These are phyloP conservation scores for Yamadazyma olivae DNA, from an alignment of 805 yeast genomes.

Conservation along the genomic window DNA sequence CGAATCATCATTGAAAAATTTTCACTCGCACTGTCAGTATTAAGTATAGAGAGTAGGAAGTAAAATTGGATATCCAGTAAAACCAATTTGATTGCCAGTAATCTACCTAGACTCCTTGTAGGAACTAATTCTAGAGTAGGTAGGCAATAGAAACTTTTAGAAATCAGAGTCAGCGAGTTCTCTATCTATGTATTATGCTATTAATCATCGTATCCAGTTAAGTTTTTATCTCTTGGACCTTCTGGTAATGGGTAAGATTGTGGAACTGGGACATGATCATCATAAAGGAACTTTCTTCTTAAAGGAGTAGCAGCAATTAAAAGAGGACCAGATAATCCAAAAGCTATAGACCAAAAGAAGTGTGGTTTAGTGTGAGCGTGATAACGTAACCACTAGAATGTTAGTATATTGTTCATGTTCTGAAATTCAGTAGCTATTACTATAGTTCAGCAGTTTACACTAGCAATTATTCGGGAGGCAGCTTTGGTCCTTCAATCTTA, in stretches of 20 bases:
- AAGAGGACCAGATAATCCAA: constrained; percentile 68
- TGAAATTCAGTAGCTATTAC: too few species aligned
- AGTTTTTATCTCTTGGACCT: constrained; percentile 47
- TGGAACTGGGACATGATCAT: constrained; percentile 67
- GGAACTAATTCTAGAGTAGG: too few species aligned
- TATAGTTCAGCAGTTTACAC: too few species aligned
- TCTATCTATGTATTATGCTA: too few species aligned
- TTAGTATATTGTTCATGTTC: constrained; percentile 16
- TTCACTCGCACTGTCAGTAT: constrained; percentile 4
- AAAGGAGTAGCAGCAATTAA: constrained; percentile 62
- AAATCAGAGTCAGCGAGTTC: too few species aligned
- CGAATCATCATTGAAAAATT: constrained; percentile 8
- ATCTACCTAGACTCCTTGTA: too few species aligned
- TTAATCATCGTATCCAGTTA: constrained; percentile 55
- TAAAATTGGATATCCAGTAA: too few species aligned
- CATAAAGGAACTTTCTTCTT: constrained; percentile 65
- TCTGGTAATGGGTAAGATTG: constrained; percentile 54
- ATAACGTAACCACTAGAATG: constrained; percentile 64
- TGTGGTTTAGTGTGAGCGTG: constrained; percentile 77
- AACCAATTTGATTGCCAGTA: too few species aligned
- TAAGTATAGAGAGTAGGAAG: neutral
- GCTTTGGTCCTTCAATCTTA: too few species aligned
- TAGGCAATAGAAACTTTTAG: too few species aligned
- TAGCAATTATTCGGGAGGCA: too few species aligned
- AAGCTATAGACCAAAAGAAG: constrained; percentile 58